Conservation (phyloP, 176 grass and related monocot genomes). For the Chloris gayana region DNA sequence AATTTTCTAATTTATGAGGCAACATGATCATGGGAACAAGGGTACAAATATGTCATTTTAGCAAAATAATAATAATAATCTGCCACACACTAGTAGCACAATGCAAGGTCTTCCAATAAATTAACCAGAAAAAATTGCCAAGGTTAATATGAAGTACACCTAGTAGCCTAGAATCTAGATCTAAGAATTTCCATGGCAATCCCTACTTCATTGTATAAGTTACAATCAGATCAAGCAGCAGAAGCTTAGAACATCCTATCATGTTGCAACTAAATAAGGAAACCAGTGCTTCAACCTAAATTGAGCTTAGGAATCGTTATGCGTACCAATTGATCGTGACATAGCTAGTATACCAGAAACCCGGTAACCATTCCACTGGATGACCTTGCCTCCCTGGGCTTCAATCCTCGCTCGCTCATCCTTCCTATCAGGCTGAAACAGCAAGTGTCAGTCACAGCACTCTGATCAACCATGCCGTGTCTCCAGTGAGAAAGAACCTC, state of each 20-base stretch:
- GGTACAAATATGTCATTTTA: background rate
- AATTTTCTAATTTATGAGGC: slow-evolving; percentile 2
- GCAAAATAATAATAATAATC: slow-evolving; percentile 5
- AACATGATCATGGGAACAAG: background rate
- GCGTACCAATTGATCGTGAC: slow-evolving; percentile 73
- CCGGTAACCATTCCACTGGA: slow-evolving; percentile 68
- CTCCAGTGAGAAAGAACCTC: background rate
- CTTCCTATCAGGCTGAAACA: slow-evolving; percentile 67
- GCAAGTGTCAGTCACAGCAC: background rate
- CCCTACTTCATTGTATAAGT: background rate
- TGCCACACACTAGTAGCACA: background rate
- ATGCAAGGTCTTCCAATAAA: background rate
- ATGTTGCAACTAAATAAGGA: background rate
- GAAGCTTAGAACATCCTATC: background rate
- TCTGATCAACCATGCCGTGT: background rate
- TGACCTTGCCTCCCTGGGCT: slow-evolving; percentile 66
- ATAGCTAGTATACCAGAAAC: slow-evolving; percentile 85
- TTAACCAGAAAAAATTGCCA: background rate
- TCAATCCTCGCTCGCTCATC: slow-evolving; percentile 72
- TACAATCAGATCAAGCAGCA: background rate
- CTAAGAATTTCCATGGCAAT: background rate
- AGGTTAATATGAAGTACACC: background rate
- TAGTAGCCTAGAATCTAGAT: background rate
- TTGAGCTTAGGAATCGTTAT: slow-evolving; percentile 14
- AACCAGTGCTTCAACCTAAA: background rate